These are phyloP conservation scores for Saturnispora besseyi DNA, from an alignment of 805 yeast genomes.

Conservation along the genomic window DNA sequence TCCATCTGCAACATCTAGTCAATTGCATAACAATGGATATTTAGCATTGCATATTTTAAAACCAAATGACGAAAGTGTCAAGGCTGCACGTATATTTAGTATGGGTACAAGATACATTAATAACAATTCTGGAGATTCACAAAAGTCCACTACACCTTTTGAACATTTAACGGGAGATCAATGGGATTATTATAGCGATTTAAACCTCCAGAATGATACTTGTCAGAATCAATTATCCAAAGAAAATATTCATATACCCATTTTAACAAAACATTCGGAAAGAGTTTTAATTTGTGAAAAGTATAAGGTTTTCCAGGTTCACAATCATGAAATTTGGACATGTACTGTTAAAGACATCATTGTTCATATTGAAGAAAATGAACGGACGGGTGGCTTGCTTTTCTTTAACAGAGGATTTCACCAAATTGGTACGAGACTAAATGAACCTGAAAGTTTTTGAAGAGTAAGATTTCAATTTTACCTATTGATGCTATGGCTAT, in stretches of 20 bases:
- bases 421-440: conserved; percentile 24
- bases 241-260: conserved; percentile 37
- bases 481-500: not conserved
- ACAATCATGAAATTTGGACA: conserved; percentile 88
- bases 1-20: conserved; percentile 73
- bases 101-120: conserved; percentile 44
- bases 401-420: conserved; percentile 60
- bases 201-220: conserved; percentile 9
- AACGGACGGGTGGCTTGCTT: conserved; percentile 51
- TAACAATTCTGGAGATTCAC: conserved; percentile 20
- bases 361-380: conserved; percentile 22
- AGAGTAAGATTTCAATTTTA: not conserved
- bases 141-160: conserved; percentile 44
- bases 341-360: conserved; percentile 61
- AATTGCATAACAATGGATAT: conserved; percentile 45
- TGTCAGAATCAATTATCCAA: conserved; percentile 10
- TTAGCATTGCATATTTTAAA: conserved; percentile 72
- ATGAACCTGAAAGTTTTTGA: conserved; percentile 9
- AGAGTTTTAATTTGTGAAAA: conserved; percentile 55
- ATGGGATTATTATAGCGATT: conserved; percentile 28
- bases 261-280: conserved; percentile 45
- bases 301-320: conserved; percentile 45
- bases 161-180: conserved; percentile 29
- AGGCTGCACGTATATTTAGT: conserved; percentile 57
- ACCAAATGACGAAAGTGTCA: conserved; percentile 47